Conservation (phyloP, 2,329 filamentous ascomycete species). For the Aspergillus hiratsukae region DNA sequence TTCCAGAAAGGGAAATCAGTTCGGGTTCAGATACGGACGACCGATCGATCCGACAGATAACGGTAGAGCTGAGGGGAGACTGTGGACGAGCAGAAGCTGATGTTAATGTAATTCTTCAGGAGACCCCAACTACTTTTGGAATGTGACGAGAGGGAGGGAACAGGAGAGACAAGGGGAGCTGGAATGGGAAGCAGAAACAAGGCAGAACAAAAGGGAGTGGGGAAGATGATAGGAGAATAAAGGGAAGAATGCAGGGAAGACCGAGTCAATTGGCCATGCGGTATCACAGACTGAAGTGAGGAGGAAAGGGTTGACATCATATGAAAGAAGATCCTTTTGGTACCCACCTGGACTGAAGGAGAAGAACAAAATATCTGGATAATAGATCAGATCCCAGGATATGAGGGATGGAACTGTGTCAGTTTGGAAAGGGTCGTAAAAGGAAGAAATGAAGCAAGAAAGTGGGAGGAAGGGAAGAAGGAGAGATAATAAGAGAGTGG, state of each 20-base stretch:
- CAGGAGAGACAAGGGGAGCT: slow-evolving; percentile 1
- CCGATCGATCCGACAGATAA: not conserved
- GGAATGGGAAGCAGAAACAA: slow-evolving; percentile 8
- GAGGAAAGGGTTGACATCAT: slow-evolving; percentile 1
- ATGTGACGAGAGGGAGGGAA: slow-evolving; percentile 7
- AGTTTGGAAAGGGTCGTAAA: not conserved
- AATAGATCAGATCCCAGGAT: not conserved
- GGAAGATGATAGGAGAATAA: slow-evolving; percentile 13
- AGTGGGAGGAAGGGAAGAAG: not conserved
- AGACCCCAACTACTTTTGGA: slow-evolving; percentile 12
- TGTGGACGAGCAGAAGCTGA: not conserved
- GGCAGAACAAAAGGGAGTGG: slow-evolving; percentile 8
- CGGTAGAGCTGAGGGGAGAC: not conserved
- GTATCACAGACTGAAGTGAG: not conserved
- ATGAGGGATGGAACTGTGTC: not conserved
- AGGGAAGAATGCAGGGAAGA: slow-evolving; percentile 13
- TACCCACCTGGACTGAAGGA: not conserved
- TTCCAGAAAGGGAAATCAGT: slow-evolving; percentile 9
- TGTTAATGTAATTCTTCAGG: slow-evolving; percentile 15
- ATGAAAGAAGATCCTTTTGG: not conserved
- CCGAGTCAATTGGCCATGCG: slow-evolving; percentile 1
- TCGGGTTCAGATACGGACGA: not conserved
- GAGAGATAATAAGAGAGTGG: not conserved
- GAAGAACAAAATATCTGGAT: not conserved
- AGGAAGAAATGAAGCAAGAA: not conserved